These are phyloP conservation scores for Verticillium isaacii DNA, from an alignment of 2,329 filamentous ascomycete species.

Conservation along the genomic window DNA sequence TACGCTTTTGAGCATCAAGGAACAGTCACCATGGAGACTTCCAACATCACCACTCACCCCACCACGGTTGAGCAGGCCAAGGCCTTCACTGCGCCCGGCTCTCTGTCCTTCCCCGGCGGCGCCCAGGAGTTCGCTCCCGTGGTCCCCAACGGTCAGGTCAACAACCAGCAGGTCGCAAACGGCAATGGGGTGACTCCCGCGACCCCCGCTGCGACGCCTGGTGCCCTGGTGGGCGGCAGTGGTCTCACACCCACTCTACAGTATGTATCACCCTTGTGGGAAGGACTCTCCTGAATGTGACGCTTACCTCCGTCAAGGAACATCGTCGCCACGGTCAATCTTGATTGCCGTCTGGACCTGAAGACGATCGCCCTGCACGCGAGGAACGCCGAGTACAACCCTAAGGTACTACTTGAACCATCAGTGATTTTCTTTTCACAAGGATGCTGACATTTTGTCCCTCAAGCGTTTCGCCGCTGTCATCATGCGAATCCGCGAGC, in stretches of 20 bases:
- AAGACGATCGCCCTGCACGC: conserved; percentile 99
- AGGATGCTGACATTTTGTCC: conserved; percentile 23
- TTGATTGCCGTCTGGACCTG: conserved; percentile 93
- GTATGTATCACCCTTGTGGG: conserved; percentile 66
- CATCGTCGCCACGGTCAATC: conserved; percentile 97
- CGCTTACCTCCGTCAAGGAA: conserved; percentile 71
- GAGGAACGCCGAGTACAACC: conserved; percentile 97
- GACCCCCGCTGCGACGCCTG: conserved; percentile 89
- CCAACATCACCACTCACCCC: conserved; percentile 81
- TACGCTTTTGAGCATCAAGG: not conserved
- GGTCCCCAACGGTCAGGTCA: conserved; percentile 32
- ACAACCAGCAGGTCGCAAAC: conserved; percentile 48
- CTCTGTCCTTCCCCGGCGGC: conserved; percentile 85
- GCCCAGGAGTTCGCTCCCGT: conserved; percentile 74
- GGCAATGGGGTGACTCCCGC: conserved; percentile 80
- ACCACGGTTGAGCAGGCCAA: conserved; percentile 89
- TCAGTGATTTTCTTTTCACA: conserved; percentile 3
- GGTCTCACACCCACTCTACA: conserved; percentile 91
- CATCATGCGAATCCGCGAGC: conserved; percentile 99
- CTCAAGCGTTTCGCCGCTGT: conserved; percentile 91
- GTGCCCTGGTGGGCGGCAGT: conserved; percentile 69
- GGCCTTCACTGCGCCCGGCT: conserved; percentile 89
- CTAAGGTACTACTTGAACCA: conserved; percentile 63
- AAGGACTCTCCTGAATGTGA: conserved; percentile 32
- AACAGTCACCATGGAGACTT: conserved; percentile 60